Conservation (phyloP, 768 basidiomycete genomes). For the Phlebiopsis gigantea region DNA sequence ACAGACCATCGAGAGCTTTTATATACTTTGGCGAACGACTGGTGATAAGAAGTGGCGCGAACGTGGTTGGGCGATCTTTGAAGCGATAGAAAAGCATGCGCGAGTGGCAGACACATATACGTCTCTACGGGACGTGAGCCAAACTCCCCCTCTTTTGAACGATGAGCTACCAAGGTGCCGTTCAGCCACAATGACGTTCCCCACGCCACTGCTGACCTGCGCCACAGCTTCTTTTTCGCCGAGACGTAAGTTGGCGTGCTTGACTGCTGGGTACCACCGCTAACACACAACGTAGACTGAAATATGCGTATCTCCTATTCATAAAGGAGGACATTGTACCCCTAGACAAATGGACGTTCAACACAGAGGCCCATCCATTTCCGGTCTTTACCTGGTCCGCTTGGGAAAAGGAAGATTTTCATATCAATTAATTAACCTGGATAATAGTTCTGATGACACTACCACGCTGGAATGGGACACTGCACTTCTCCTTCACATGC, state of each 20-base stretch:
- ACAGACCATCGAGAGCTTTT: constrained; percentile 71
- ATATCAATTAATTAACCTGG: background rate
- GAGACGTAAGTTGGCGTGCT: constrained; percentile 42
- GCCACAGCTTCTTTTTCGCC: constrained; percentile 42
- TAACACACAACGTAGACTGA: constrained; percentile 46
- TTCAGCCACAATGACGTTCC: background rate
- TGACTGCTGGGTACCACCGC: background rate
- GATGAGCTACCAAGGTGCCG: constrained; percentile 69
- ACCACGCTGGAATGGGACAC: too few species aligned
- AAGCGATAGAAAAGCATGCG: constrained; percentile 57
- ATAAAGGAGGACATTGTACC: constrained; percentile 52
- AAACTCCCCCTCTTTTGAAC: constrained; percentile 31
- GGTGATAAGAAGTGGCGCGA: constrained; percentile 65
- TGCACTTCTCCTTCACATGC: too few species aligned
- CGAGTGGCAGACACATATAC: constrained; percentile 59
- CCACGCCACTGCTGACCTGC: background rate
- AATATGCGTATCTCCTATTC: constrained; percentile 69
- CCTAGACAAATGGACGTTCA: constrained; percentile 39
- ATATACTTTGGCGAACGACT: constrained; percentile 66
- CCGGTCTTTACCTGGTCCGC: constrained; percentile 60
- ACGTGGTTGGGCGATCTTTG: constrained; percentile 66
- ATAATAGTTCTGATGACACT: too few species aligned
- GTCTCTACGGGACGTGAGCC: constrained; percentile 45
- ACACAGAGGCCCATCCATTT: constrained; percentile 65
- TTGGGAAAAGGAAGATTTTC: constrained; percentile 36